Percentiles rank a stretch among this genome's conserved stretches.
These are phyloP conservation scores for Mucor indicus DNA, from an alignment of 371 early-diverging fungal genomes.

Conservation along the genomic window DNA sequence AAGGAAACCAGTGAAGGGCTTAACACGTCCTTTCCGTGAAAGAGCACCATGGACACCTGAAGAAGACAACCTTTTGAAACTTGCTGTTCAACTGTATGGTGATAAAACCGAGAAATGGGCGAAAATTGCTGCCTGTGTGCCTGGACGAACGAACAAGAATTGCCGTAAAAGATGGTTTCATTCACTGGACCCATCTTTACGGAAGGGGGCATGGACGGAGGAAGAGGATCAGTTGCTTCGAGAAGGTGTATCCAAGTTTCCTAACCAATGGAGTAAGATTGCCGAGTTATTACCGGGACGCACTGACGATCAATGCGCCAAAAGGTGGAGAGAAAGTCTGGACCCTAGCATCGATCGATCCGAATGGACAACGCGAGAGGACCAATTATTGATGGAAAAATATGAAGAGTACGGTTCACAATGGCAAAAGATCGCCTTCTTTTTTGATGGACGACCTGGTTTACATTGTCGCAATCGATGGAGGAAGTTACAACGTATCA, in stretches of 20 bases:
- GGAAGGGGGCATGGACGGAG: slow-evolving; percentile 78
- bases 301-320: slow-evolving; percentile 83
- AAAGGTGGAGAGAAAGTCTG: slow-evolving; percentile 79
- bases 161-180: slow-evolving; percentile 84
- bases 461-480: slow-evolving; percentile 82
- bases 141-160: slow-evolving; percentile 78
- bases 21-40: slow-evolving; percentile 27
- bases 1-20: slow-evolving; percentile 13
- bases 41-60: slow-evolving; percentile 69
- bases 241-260: slow-evolving; percentile 64
- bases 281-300: slow-evolving; percentile 75
- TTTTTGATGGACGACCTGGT: slow-evolving; percentile 79
- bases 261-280: slow-evolving; percentile 78
- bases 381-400: slow-evolving; percentile 59
- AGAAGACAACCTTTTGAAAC: slow-evolving; percentile 67
- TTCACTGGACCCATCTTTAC: slow-evolving; percentile 72
- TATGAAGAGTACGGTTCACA: slow-evolving; percentile 72
- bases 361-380: slow-evolving; percentile 79
- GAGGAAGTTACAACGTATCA: slow-evolving; percentile 71
- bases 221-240: slow-evolving; percentile 73
- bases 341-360: slow-evolving; percentile 76
- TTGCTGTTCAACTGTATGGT: slow-evolving; percentile 73
- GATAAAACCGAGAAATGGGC: slow-evolving; percentile 83
- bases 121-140: slow-evolving; percentile 76
- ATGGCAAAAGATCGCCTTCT: slow-evolving; percentile 80